Conservation (phyloP, 1,139 yeast genomes). For the Kurtzmaniella quercitrusa region DNA sequence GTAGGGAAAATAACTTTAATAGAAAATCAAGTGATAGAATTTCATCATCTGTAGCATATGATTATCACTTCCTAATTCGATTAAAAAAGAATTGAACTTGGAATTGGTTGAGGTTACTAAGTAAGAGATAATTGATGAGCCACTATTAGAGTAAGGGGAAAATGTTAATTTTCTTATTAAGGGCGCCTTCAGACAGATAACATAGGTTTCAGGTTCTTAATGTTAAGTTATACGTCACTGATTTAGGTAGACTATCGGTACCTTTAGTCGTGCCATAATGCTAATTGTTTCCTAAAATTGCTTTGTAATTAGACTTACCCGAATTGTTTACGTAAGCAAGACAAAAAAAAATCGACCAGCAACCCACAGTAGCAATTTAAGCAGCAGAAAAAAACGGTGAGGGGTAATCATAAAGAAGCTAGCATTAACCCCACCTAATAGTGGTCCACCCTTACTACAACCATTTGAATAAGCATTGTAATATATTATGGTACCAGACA, state of each 20-base stretch:
- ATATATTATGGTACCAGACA: not conserved
- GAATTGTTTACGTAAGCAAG: not conserved
- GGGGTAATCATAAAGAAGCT: not conserved
- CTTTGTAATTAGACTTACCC: not conserved
- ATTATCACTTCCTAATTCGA: not conserved
- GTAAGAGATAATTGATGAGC: no score
- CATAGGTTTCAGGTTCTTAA: no score
- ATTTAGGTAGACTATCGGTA: not conserved
- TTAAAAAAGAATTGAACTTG: not conserved
- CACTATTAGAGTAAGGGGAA: not conserved
- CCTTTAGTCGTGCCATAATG: not conserved
- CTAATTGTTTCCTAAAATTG: not conserved
- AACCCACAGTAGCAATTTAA: not conserved
- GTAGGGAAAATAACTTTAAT: constrained; percentile 2
- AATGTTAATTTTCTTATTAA: no score
- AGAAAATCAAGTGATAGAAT: not conserved
- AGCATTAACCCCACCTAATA: not conserved
- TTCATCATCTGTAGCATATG: not conserved
- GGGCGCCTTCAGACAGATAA: no score
- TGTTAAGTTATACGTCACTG: no score
- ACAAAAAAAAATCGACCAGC: not conserved
- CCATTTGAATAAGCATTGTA: not conserved
- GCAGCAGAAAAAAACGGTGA: not conserved
- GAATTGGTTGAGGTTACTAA: not conserved
- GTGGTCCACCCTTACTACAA: not conserved